Evolutionary conservation across 2,329 filamentous ascomycete genomes (phyloP).

Genomic region (Corniculantispora saksenae): DNA sequence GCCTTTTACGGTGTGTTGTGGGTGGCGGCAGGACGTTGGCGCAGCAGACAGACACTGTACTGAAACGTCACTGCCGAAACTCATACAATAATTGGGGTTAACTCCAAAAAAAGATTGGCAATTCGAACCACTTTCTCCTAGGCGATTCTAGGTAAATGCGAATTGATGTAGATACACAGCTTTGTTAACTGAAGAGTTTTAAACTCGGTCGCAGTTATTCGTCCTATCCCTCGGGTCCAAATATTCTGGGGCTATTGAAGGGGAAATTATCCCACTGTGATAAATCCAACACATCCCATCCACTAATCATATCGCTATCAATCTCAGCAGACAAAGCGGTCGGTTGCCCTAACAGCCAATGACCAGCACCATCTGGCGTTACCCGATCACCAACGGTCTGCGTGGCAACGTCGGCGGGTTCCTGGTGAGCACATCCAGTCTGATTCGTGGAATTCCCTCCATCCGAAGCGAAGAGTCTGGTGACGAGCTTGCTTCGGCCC

Average conservation of each 20-base stretch:
- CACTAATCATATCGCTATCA: slow-evolving; percentile 16
- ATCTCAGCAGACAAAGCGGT: neutral
- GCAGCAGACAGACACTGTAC: too few species aligned
- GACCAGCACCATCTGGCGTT: slow-evolving; percentile 2
- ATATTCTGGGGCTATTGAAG: slow-evolving; percentile 21
- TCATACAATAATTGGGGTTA: too few species aligned
- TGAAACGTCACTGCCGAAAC: too few species aligned
- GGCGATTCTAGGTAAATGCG: too few species aligned
- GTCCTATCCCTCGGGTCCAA: slow-evolving; percentile 13
- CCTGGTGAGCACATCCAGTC: neutral
- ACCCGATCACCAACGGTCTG: neutral
- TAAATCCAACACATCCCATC: slow-evolving; percentile 33
- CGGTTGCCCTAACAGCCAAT: neutral
- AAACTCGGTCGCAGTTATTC: neutral
- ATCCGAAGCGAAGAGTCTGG: slow-evolving; percentile 28
- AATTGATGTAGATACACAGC: too few species aligned
- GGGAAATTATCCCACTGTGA: slow-evolving; percentile 37
- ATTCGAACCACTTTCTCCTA: too few species aligned
- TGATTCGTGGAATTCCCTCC: neutral
- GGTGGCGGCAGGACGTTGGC: too few species aligned
- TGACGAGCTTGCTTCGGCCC: slow-evolving; percentile 31
- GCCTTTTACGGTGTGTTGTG: too few species aligned
- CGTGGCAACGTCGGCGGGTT: neutral
- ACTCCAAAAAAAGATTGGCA: too few species aligned
- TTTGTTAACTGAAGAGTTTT: neutral